These are phyloP conservation scores for Beta vulgaris DNA, from an alignment of 148 eudicot species.

Conservation along the genomic window DNA sequence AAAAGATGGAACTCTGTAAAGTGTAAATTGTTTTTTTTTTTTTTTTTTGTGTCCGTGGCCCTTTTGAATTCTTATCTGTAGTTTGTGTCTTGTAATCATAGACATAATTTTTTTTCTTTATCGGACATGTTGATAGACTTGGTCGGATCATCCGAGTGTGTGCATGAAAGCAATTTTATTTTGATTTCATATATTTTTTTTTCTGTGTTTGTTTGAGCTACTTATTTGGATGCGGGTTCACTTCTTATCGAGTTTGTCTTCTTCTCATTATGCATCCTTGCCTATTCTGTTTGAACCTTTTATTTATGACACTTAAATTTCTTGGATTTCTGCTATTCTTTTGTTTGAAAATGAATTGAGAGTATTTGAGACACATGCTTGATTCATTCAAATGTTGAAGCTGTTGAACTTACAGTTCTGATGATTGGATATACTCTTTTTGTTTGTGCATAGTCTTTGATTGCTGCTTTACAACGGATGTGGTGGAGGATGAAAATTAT, in stretches of 20 bases:
- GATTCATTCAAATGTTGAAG: constrained; percentile 13
- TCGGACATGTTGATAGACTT: not conserved
- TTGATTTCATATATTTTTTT: not conserved
- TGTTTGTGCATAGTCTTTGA: constrained; percentile 50
- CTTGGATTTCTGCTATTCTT: not conserved
- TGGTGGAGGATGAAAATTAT: constrained; percentile 55
- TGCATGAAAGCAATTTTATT: not conserved
- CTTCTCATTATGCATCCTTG: not conserved
- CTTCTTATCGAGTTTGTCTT: not conserved
- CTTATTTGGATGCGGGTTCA: not conserved
- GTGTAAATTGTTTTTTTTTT: not conserved
- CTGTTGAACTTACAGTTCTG: not conserved
- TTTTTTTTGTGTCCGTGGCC: not conserved
- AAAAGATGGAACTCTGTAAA: not conserved
- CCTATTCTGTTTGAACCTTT: not conserved
- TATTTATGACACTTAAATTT: not conserved
- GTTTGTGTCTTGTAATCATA: not conserved
- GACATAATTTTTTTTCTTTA: not conserved
- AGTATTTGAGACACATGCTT: not conserved
- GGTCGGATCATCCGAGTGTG: not conserved
- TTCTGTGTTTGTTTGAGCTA: not conserved
- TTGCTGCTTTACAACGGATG: constrained; percentile 74
- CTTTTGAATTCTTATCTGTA: not conserved
- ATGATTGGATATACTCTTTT: not conserved
- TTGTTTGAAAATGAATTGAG: not conserved